Evolutionary conservation across 495 filamentous ascomycete genomes (phyloP), one percentile per base, ranked within the genome.

Genomic region (Podospora didyma): DNA sequence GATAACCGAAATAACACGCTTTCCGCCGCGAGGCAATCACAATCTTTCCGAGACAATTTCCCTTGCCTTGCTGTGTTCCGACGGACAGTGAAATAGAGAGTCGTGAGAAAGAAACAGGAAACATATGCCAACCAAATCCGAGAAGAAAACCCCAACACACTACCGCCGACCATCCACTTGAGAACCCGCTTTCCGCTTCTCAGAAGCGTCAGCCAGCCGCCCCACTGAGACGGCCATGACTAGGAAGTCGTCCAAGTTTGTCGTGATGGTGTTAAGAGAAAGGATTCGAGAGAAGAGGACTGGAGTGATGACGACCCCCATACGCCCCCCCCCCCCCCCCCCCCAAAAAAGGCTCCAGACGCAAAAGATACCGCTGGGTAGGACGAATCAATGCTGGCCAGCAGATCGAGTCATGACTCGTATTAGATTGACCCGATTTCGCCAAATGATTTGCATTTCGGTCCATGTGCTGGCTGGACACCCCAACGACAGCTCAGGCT

Each of bases 21-120:
- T 17, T 22, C 23, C 53, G 53, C 53, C 53, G 53, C 28, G 53
- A 56, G 53, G 53, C 53, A 48, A 56, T 56, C 46, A 44, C 53
- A 49, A 21, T 56, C 53, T 54, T 54, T 47, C n/a, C 53, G 46
- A 23, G 20, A 56, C 53, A 56, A 49, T 56, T 45, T 56, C 46
- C 53, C 44, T 48, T 48, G 46, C 21, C 46, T 14, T 48, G 19
- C 22, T 22, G 9, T 26, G 21, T 48, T n/a, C 6, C 6, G 26
- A 48, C 46, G 3, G 22, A 22, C 20, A 56, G 21, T 46, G 45
- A 56, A 21, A 23, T 31, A 24, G 14, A 46, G 42, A 17, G 42
- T 46, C 42, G 21, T 48, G 46, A 14, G 26, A 48, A 48, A 48
- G 6, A 26, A 48, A 48, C 10, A 48, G 19, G 12, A 23, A 23